Evolutionary conservation across 1,284 basidiomycete species (phyloP), one percentile per base, ranked within the genome.

Genomic region (Cystobasidiaceae sp.): DNA sequence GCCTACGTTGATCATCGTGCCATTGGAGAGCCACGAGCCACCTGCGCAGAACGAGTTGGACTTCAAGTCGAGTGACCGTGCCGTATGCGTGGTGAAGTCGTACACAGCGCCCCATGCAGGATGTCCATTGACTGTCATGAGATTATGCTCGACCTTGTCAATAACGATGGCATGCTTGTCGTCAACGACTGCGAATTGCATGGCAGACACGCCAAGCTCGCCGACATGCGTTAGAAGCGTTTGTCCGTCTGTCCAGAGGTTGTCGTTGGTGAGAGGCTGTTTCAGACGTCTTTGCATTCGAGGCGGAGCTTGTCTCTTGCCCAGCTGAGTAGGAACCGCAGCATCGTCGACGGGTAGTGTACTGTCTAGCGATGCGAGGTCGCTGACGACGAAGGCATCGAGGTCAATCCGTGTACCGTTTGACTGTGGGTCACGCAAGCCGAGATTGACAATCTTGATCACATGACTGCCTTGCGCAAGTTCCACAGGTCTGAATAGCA

Each of bases 21-120:
- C 81, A 80, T 88, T 86, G 2, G 82, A 83, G 54, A 88, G 78
- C 76, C 89, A 90, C 2, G 83, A 80, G 17, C 90, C 89, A 27
- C 87, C 87, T 5, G 89, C 89, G 74, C 89, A 92, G 78, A 91
- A 92, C n/a, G 87, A 90, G 74, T 92, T 90, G 0, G 87, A 89
- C 70, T 82, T 76, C 75, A 89, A 80, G 39, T 80, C 74, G 25
- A 92, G 79, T 41, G 89, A 83, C 39, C 79, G 82, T 58, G 88
- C 79, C 2, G 81, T 79, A 69, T 86, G 81, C 1, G 83, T 84
- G 30, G 68, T 67, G 63, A 89, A 77, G 74, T 89, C 83, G 13
- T 43, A 75, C 85, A 90, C 28, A 32, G 66, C 60, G 33, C 61
- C 68, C 67, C 65, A 68, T n/a, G 61, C 68, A 28, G 55, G 60